phyloP scores from a whole-genome alignment of 106 monocot species.

The Dendrobium chrysotoxum region DNA sequence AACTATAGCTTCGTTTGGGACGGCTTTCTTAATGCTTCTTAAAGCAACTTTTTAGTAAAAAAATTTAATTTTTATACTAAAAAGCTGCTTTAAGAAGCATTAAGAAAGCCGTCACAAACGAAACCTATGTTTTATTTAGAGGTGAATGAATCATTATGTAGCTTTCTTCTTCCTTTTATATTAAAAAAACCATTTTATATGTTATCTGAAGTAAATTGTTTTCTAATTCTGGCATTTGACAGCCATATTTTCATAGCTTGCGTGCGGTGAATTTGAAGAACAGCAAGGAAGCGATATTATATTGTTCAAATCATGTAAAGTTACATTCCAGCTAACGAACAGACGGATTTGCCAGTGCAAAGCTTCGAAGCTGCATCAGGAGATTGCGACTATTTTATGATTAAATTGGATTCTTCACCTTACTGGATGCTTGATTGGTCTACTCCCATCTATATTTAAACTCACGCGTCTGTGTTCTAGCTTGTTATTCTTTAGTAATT shows the following conservation, averaged over 20 bases:
- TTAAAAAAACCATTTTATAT: neutral
- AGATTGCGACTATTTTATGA: neutral
- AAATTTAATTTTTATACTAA: too few relatives aligned
- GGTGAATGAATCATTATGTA: neutral
- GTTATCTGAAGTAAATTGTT: neutral
- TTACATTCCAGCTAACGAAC: neutral
- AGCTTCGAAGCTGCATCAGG: neutral
- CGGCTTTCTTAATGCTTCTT: too few relatives aligned
- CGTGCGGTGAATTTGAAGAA: neutral
- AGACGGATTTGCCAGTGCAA: neutral
- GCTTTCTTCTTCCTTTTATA: neutral
- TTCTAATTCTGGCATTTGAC: neutral
- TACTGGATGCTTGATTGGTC: neutral
- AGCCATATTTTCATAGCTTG: too few relatives aligned
- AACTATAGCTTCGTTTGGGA: too few relatives aligned
- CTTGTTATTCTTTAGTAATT: neutral
- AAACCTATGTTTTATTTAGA: neutral
- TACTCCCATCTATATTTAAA: neutral
- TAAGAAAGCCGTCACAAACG: too few relatives aligned
- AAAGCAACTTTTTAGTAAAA: too few relatives aligned
- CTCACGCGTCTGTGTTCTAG: neutral
- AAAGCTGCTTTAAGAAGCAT: too few relatives aligned
- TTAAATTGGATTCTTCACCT: neutral
- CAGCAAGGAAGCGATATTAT: neutral
- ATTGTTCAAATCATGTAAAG: neutral